Conservation (phyloP, 2,329 filamentous ascomycete genomes). For the Rachicladosporium sp. region DNA sequence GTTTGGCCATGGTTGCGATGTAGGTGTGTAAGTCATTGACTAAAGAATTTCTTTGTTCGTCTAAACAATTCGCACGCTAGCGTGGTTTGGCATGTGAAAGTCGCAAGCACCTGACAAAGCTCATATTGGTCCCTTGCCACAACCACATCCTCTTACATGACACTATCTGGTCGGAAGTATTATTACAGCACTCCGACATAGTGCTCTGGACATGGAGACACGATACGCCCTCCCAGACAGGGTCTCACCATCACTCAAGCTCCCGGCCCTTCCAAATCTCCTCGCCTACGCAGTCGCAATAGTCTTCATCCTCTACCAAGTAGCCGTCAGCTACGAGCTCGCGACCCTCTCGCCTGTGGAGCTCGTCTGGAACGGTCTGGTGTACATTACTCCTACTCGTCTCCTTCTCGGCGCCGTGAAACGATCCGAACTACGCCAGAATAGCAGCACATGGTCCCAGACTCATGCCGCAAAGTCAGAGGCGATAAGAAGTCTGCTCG, state of each 20-base stretch:
- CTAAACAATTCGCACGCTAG: no score
- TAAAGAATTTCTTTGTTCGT: no score
- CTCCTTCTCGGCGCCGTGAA: conserved; percentile 46
- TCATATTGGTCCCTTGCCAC: no score
- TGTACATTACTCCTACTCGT: conserved; percentile 44
- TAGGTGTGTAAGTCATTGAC: no score
- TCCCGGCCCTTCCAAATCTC: background rate
- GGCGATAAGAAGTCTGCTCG: conserved; percentile 25
- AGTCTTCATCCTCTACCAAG: conserved; percentile 21
- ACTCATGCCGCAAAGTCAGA: conserved; percentile 26
- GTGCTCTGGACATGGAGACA: no score
- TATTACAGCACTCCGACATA: no score
- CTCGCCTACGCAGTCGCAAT: conserved; percentile 14
- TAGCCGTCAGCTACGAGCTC: conserved; percentile 18
- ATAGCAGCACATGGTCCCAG: conserved; percentile 17
- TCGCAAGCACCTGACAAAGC: no score
- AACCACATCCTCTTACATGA: no score
- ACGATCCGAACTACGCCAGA: conserved; percentile 17
- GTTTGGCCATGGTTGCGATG: conserved; percentile 28
- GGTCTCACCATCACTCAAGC: background rate
- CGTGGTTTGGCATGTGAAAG: no score
- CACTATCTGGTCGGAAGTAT: no score
- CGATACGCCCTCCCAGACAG: background rate
- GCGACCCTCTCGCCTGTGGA: conserved; percentile 30
- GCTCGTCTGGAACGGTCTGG: conserved; percentile 49